Conservation (phyloP, 2,329 filamentous ascomycete species). For the Hymenotorrendiella dingleyae region DNA sequence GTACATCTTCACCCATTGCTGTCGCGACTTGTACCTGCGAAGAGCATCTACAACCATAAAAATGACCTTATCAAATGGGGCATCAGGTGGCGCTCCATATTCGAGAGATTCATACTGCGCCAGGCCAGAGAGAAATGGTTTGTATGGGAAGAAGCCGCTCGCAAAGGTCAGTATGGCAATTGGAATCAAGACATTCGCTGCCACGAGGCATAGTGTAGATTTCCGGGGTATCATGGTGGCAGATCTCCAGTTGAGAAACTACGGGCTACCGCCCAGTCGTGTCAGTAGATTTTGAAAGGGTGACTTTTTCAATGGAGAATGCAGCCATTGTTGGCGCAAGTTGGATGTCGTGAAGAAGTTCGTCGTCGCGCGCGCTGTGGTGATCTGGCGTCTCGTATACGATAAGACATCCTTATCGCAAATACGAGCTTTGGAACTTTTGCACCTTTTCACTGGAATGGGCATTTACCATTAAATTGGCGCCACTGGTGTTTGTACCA, state of each 20-base stretch:
- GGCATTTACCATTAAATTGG: too few species aligned
- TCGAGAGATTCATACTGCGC: conserved; percentile 58
- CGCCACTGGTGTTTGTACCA: too few species aligned
- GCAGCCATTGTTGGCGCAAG: conserved; percentile 16
- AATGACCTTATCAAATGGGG: conserved; percentile 81
- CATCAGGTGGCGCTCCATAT: conserved; percentile 50
- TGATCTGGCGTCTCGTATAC: conserved; percentile 9
- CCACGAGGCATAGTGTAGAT: conserved; percentile 39
- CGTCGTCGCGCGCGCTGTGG: conserved; percentile 11
- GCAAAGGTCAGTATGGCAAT: conserved; percentile 73
- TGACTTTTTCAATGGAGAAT: background rate
- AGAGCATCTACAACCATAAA: conserved; percentile 98
- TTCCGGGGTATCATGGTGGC: conserved; percentile 23
- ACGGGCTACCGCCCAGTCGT: conserved; percentile 4
- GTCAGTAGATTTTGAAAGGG: background rate
- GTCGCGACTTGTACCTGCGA: conserved; percentile 56
- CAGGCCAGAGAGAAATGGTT: conserved; percentile 82
- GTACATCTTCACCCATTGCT: conserved; percentile 2
- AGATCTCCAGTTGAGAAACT: conserved; percentile 6
- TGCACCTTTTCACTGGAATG: background rate
- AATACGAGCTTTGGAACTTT: background rate
- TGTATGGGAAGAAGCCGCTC: conserved; percentile 94
- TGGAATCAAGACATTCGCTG: conserved; percentile 74
- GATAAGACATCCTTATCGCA: conserved; percentile 11
- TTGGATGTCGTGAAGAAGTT: background rate